Evolutionary conservation across 2,329 filamentous ascomycete genomes (phyloP), one percentile per base, ranked within the genome.

Genomic region (Annulohypoxylon truncatum): DNA sequence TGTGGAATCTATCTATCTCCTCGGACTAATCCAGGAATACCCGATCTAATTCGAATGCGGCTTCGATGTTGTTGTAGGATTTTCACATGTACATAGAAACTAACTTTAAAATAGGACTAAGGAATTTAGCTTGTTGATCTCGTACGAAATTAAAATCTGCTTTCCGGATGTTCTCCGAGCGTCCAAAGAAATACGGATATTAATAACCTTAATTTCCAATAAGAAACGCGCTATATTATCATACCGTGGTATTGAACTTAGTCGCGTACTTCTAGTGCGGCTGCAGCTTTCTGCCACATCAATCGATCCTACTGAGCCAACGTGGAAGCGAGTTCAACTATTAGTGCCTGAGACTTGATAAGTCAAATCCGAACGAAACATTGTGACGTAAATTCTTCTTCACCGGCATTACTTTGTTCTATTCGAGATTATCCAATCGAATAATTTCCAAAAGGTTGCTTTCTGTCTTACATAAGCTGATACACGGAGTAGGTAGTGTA

Each of bases 341-440:
- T n/a, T n/a, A n/a, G n/a, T n/a, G 8, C 35, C 5, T 9, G 18
- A 52, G 48, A 28, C 18, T 12, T 12, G 18, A 56, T 46, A 55
- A 26, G 10, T 46, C 46, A 18, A 56, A 33, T 12, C 44, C 10
- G 22, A 42, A 56, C 40, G 40, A 24, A 48, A 15, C 26, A 7
- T 8, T 13, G 44, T 55, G 51, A 48, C 50, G 51, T 61, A 61
- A 50, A 22, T 18, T 20, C 18, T 12, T 20, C 24, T 15, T 26
- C 15, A 24, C 24, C 58, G 31, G 33, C 2, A 15, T 31, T 47
- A n/a, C n/a, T n/a, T n/a, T n/a, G n/a, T n/a, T n/a, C 18, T 42
- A 18, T 42, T 28, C 9, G 20, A 33, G 47, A 53, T 50, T 13
- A 9, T 31, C 57, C 57, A 66, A 61, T 66, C 52, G 63, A 47